Conservation (phyloP, 2,329 filamentous ascomycete genomes). For the Cadophora malorum region DNA sequence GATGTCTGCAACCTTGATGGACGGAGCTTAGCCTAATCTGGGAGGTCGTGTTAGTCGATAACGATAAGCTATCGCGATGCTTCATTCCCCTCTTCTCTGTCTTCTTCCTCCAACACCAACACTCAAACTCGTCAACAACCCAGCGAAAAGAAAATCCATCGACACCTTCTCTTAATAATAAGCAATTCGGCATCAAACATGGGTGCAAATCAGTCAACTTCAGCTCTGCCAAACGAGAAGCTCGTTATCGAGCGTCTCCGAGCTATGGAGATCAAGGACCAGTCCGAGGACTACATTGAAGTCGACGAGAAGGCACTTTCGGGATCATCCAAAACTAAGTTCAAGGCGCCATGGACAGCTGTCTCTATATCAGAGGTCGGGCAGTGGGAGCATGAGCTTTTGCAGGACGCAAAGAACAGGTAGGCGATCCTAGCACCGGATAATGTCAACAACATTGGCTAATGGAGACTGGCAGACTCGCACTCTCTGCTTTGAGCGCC, state of each 20-base stretch:
- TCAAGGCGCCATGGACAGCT: slow-evolving; percentile 43
- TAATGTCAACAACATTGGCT: not conserved
- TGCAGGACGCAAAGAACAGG: slow-evolving; percentile 72
- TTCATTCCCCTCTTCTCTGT: not conserved
- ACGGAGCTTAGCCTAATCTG: slow-evolving; percentile 5
- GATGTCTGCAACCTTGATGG: slow-evolving; percentile 17
- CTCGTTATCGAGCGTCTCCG: slow-evolving; percentile 53
- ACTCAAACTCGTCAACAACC: not conserved
- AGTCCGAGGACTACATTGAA: slow-evolving; percentile 56
- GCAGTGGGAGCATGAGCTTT: slow-evolving; percentile 66
- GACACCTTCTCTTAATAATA: not conserved
- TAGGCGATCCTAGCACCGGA: slow-evolving; percentile 23
- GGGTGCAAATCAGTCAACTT: slow-evolving; percentile 41
- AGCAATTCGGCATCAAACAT: slow-evolving; percentile 24
- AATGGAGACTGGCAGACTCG: slow-evolving; percentile 63
- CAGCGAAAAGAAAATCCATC: not conserved
- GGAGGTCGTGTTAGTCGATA: slow-evolving; percentile 12
- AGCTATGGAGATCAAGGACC: slow-evolving; percentile 53
- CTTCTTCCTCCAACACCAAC: not conserved
- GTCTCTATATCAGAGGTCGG: slow-evolving; percentile 59
- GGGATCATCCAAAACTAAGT: slow-evolving; percentile 46
- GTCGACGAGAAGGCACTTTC: slow-evolving; percentile 51
- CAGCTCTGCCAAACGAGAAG: slow-evolving; percentile 45
- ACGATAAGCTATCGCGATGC: slow-evolving; percentile 17
- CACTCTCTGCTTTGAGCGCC: slow-evolving; percentile 73